Percentiles rank a stretch among this genome's conserved stretches.
Evolutionary conservation across 345 rosid species (phyloP).

Genomic region (Eucalyptus curtisii): DNA sequence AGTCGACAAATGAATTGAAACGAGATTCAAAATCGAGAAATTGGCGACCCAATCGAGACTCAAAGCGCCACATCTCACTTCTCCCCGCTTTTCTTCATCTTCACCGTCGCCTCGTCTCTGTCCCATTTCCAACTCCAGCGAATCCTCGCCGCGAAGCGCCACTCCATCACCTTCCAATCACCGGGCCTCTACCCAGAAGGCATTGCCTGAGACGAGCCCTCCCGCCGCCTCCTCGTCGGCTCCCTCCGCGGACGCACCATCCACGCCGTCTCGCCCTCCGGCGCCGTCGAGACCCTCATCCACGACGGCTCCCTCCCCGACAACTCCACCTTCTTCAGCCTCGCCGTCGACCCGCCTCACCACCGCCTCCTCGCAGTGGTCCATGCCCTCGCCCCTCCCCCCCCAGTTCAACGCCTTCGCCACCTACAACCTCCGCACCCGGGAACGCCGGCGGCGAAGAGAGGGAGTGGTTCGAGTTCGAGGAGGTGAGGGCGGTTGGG

Average conservation of each 20-base stretch:
- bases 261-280: slow-evolving; percentile 63
- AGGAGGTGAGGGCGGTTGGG: slow-evolving; percentile 36
- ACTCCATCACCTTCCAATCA: slow-evolving; percentile 46
- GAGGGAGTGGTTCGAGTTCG: slow-evolving; percentile 35
- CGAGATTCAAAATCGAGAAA: too few species aligned
- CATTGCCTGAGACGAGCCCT: slow-evolving; percentile 43
- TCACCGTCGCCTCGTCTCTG: not conserved
- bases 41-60: not conserved
- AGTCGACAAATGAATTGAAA: too few species aligned
- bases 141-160: slow-evolving; percentile 7
- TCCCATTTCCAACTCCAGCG: not conserved
- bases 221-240: slow-evolving; percentile 58
- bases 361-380: not conserved
- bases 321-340: not conserved
- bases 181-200: slow-evolving; percentile 57
- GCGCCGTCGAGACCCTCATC: slow-evolving; percentile 37
- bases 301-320: slow-evolving; percentile 24
- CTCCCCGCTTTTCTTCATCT: not conserved
- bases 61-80: not conserved
- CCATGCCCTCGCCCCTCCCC: slow-evolving; percentile 1
- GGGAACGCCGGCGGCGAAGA: slow-evolving; percentile 1
- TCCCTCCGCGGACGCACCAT: slow-evolving; percentile 42
- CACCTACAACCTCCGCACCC: slow-evolving; percentile 29
- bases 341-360: not conserved
- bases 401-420: slow-evolving; percentile 38